These are phyloP conservation scores for Xylaria venustula DNA, from an alignment of 495 filamentous ascomycete genomes.

Conservation along the genomic window DNA sequence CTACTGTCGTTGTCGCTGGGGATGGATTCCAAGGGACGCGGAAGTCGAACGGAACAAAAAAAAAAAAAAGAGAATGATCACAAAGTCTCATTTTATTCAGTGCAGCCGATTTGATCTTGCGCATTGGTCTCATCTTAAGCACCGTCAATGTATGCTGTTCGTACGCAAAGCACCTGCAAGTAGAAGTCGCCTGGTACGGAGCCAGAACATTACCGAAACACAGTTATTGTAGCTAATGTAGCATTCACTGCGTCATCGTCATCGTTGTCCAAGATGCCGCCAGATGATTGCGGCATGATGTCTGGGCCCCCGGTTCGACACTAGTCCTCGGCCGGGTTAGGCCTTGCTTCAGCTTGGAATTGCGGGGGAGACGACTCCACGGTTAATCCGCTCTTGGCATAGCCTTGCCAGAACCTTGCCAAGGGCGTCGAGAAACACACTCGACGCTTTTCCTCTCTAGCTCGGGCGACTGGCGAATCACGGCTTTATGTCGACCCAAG, in stretches of 20 bases:
- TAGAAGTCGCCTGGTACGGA: too few species aligned
- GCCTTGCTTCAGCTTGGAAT: not conserved
- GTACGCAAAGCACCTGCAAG: too few species aligned
- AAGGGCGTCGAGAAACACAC: not conserved
- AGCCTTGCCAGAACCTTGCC: not conserved
- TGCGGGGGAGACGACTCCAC: not conserved
- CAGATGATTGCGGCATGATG: not conserved
- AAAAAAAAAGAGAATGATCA: too few species aligned
- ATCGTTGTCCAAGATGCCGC: not conserved
- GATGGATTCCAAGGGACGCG: too few species aligned
- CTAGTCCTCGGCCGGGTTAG: not conserved
- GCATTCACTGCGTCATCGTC: constrained; percentile 6
- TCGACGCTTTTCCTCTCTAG: constrained; percentile 7
- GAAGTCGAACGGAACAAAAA: too few species aligned
- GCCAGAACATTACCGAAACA: too few species aligned
- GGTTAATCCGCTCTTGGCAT: not conserved
- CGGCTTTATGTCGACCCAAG: constrained; percentile 3
- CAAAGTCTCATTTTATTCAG: too few species aligned
- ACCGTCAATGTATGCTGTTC: too few species aligned
- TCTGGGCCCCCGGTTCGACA: not conserved
- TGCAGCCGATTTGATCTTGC: too few species aligned
- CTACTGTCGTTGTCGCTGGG: too few species aligned
- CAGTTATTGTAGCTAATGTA: too few species aligned
- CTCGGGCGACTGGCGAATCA: constrained; percentile 13
- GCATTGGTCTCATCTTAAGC: too few species aligned